Evolutionary conservation across 2,329 filamentous ascomycete genomes (phyloP), one percentile per base, ranked within the genome.

Genomic region (Sporothrix luriei): DNA sequence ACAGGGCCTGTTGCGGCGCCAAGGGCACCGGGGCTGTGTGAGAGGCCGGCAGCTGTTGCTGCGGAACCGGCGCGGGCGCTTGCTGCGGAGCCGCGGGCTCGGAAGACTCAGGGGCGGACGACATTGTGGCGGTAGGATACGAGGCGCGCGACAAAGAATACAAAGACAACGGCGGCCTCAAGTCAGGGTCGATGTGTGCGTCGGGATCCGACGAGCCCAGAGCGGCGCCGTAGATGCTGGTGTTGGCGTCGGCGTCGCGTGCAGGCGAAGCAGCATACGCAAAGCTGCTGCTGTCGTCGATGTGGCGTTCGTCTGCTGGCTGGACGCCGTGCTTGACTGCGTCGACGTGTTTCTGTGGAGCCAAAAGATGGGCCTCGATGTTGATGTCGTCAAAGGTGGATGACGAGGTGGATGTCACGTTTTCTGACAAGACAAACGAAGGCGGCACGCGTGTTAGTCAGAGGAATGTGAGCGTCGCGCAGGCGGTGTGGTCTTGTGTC

Each of bases 1-100:
- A 72, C 48, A 74, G 71, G 21, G 75, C 72, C 48, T 76, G 75
- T 13, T 73, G 69, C n/a, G 73, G 70, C 38, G 38, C 57, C n/a
- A 26, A 38, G n/a, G 57, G 57, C n/a, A 21, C 57, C 6, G 33
- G 19, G 21, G 21, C 38, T 46, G 57, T 46, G 57, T 46, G 57
- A 16, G 51, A 13, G 21, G 21, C 21, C n/a, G 38, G 57, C 74
- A 70, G 19, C 52, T 43, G 40, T 16, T 43, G 55, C 13, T 66
- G 65, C 38, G 52, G 57, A 21, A 43, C 7, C 4, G 21, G 38
- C 29, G 54, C 57, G 4, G 38, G 38, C 14, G 38, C 43, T n/a
- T 65, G 54, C 29, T 66, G 48, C 3, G 54, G 40, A 43, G 24
- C 51, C 38, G 61, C 19, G 68, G 54, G 51, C 40, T 33, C 11